Evolutionary conservation across 2,329 filamentous ascomycete genomes (phyloP).

Genomic region (Cordyceps cateniannulata): DNA sequence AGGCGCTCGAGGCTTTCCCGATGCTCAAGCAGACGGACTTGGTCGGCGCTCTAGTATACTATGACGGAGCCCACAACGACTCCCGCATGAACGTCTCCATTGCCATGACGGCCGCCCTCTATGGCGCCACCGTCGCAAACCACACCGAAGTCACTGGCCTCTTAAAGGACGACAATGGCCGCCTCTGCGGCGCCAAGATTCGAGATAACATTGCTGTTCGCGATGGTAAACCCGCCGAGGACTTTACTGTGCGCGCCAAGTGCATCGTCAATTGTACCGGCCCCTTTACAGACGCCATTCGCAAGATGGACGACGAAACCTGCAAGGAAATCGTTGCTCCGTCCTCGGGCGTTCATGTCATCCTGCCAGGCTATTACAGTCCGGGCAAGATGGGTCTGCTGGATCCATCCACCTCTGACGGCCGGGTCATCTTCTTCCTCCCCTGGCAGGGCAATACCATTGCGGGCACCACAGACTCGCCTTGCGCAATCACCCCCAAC

Average conservation of each 20-base stretch:
- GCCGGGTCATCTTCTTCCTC: slow-evolving; percentile 86
- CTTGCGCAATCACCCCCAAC: slow-evolving; percentile 64
- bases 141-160: slow-evolving; percentile 75
- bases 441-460: slow-evolving; percentile 93
- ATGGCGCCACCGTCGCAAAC: slow-evolving; percentile 76
- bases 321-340: slow-evolving; percentile 77
- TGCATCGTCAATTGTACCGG: slow-evolving; percentile 86
- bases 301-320: slow-evolving; percentile 71
- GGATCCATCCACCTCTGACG: slow-evolving; percentile 80
- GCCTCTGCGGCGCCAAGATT: slow-evolving; percentile 65
- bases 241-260: slow-evolving; percentile 68
- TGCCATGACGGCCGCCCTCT: slow-evolving; percentile 82
- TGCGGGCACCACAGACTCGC: slow-evolving; percentile 78
- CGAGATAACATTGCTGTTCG: slow-evolving; percentile 63
- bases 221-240: slow-evolving; percentile 50
- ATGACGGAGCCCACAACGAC: slow-evolving; percentile 88
- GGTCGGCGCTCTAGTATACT: slow-evolving; percentile 80
- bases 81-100: slow-evolving; percentile 88
- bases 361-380: slow-evolving; percentile 81
- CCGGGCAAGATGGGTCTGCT: slow-evolving; percentile 82
- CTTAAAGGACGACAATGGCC: slow-evolving; percentile 66
- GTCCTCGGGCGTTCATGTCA: slow-evolving; percentile 78
- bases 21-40: slow-evolving; percentile 78
- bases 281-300: slow-evolving; percentile 78
- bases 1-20: slow-evolving; percentile 79